Base-by-base conservation (phyloP, 306 rosid genomes). In the Gastrolobium bilobum region DNA sequence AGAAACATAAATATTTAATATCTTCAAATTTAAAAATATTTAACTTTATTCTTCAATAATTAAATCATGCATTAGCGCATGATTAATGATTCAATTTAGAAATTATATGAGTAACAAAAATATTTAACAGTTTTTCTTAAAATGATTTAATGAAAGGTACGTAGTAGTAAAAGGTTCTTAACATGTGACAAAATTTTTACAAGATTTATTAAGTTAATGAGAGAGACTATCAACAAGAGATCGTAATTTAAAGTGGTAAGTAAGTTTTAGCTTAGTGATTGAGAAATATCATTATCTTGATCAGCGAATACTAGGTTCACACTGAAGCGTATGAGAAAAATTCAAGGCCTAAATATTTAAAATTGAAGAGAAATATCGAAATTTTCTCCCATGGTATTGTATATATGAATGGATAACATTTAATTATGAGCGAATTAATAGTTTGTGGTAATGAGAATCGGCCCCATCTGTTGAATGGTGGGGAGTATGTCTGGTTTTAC, bases 401-500 rank as follows among this genome's bases (percentile, higher is more conserved):
- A 53, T 30, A 15, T 39, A 57, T 61, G 72, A 43, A 73, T n/a
- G 65, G 83, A 60, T 70, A 60, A 42, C 46, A 70, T 70, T 50
- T 71, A 38, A 51, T 26, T 50, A 39, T 1, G 3, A 60, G 43
- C 6, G 52, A 79, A n/a, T 71, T 71, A 9, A 39, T 39, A 61
- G 66, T 50, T 71, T 71, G 79, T 42, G 83, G 67, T 52, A 79
- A 10, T 26, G 29, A 71, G 73, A 71, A 71, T 40, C 46, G 50
- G 15, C 51, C 79, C 67, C 79, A 72, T 62, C 34, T 79, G 67
- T 51, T 72, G 73, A 50, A 79, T 62, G 65, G 73, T 61, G 58
- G 72, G 48, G 35, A 50, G 72, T 71, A 42, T 53, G 62, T 79
- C 56, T 34, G 51, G 39, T 50, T 78, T 70, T 46, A n/a, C 64